Conservation (phyloP, 768 basidiomycete genomes). For the Cyclocybe aegerita region DNA sequence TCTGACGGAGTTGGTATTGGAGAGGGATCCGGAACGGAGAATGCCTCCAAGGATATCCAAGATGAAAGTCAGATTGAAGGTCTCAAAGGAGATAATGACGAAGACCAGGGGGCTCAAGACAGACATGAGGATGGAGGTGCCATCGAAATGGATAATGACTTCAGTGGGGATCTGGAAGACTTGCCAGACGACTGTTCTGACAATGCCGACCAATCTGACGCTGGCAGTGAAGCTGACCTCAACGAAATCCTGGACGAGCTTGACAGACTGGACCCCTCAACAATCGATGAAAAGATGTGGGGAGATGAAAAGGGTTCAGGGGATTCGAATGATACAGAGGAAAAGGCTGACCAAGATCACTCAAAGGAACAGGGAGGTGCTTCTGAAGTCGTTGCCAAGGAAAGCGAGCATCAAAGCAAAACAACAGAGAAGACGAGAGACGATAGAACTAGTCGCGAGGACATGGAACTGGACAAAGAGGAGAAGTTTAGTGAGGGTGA, state of each 20-base stretch:
- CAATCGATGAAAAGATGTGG: slow-evolving; percentile 97
- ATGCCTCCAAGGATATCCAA: slow-evolving; percentile 92
- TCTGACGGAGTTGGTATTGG: slow-evolving; percentile 86
- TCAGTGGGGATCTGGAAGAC: slow-evolving; percentile 85
- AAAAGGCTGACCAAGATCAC: slow-evolving; percentile 61
- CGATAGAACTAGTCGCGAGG: slow-evolving; percentile 4
- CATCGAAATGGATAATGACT: slow-evolving; percentile 89
- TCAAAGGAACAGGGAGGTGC: slow-evolving; percentile 46
- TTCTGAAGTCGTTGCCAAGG: slow-evolving; percentile 81
- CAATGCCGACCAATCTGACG: slow-evolving; percentile 49
- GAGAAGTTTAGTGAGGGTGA: slow-evolving; percentile 23
- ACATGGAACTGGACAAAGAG: slow-evolving; percentile 5
- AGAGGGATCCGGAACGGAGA: slow-evolving; percentile 79
- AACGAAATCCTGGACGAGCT: slow-evolving; percentile 86
- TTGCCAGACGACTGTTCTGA: slow-evolving; percentile 65
- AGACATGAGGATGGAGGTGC: slow-evolving; percentile 67
- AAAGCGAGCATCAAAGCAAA: slow-evolving; percentile 44
- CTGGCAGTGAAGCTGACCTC: slow-evolving; percentile 57
- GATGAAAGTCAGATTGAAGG: slow-evolving; percentile 98
- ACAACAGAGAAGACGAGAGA: slow-evolving; percentile 32
- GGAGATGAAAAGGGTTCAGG: slow-evolving; percentile 73
- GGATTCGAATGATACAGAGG: slow-evolving; percentile 48
- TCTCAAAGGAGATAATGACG: slow-evolving; percentile 63
- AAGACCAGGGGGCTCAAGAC: slow-evolving; percentile 43
- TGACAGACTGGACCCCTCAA: slow-evolving; percentile 78